Evolutionary conservation across 2,329 filamentous ascomycete genomes (phyloP), one percentile per base, ranked within the genome.

Genomic region (Trichoderma oligosporum): DNA sequence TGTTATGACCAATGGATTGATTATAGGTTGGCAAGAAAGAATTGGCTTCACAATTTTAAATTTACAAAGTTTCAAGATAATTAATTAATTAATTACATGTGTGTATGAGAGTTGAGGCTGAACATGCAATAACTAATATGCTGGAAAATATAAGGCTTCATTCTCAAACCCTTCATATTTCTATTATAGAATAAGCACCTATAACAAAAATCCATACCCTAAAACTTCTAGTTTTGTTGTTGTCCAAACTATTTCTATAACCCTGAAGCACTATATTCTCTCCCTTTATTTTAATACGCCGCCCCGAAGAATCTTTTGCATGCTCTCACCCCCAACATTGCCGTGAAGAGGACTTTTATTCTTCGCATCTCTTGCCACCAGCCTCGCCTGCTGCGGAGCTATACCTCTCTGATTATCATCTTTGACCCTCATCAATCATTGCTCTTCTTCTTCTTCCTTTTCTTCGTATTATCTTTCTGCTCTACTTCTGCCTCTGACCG

Each of bases 211-310:
- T n/a, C n/a, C n/a, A n/a, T n/a, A n/a, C n/a, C n/a, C n/a, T n/a
- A n/a, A n/a, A n/a, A n/a, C n/a, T n/a, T 48, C 7, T 0, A 6
- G 20, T 7, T n/a, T 5, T 3, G 3, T 36, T 11, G 11, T 48
- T 9, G 20, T 33, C 27, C 29, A 4, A 53, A 25, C 14, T 2
- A 18, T 33, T 18, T 20, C 70, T 63, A 74, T 41, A 73, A 56
- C 3, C 71, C 71, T 55, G 73, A 58, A 25, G 71, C 70, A 60
- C 65, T 64, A 47, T 72, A 73, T 47, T 69, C 68, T 36, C 71
- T 69, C 53, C n/a, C n/a, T n/a, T n/a, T n/a, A n/a, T n/a, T 64
- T 63, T 39, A 61, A 59, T 31, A 64, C 65, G 33, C 68, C 67
- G 16, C 64, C 61, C 45, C 61, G 63, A 47, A 70, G 61, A 60